phyloP scores from a whole-genome alignment of 257 asterid species.

The Solanum peruvianum region DNA sequence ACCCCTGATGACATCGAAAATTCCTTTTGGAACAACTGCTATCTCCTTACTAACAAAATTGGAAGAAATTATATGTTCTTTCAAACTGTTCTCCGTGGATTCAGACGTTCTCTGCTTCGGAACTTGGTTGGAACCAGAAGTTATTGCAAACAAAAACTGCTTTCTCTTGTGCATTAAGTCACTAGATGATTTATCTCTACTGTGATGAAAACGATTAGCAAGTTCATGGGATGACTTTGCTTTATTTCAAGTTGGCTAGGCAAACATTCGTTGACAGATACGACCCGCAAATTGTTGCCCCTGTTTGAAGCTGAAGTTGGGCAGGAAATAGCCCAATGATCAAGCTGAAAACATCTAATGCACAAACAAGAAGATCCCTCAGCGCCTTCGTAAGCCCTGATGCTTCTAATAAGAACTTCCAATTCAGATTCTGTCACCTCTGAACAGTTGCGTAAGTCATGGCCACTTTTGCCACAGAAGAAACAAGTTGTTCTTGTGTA shows the following conservation, averaged over 20 bases:
- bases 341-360: slow-evolving; percentile 50
- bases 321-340: slow-evolving; percentile 64
- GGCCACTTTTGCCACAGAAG: slow-evolving; percentile 53
- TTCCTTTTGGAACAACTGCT: slow-evolving; percentile 14
- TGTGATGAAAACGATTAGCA: not conserved
- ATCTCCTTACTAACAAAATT: slow-evolving; percentile 1
- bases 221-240: not conserved
- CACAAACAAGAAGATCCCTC: slow-evolving; percentile 31
- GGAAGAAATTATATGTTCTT: slow-evolving; percentile 1
- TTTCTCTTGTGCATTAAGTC: slow-evolving; percentile 3
- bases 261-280: not conserved
- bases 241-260: not conserved
- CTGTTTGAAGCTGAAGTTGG: slow-evolving; percentile 20
- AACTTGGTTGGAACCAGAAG: slow-evolving; percentile 15
- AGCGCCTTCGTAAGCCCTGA: slow-evolving; percentile 18
- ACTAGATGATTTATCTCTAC: not conserved
- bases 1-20: slow-evolving; percentile 50
- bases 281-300: not conserved
- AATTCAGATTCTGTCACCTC: slow-evolving; percentile 33
- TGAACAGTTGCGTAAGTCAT: slow-evolving; percentile 35
- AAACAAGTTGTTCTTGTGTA: slow-evolving; percentile 20
- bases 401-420: slow-evolving; percentile 26
- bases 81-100: slow-evolving; percentile 2
- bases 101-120: slow-evolving; percentile 6
- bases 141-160: slow-evolving; percentile 6